Evolutionary conservation across 1,284 basidiomycete species (phyloP).

Genomic region (Agroathelia rolfsii): DNA sequence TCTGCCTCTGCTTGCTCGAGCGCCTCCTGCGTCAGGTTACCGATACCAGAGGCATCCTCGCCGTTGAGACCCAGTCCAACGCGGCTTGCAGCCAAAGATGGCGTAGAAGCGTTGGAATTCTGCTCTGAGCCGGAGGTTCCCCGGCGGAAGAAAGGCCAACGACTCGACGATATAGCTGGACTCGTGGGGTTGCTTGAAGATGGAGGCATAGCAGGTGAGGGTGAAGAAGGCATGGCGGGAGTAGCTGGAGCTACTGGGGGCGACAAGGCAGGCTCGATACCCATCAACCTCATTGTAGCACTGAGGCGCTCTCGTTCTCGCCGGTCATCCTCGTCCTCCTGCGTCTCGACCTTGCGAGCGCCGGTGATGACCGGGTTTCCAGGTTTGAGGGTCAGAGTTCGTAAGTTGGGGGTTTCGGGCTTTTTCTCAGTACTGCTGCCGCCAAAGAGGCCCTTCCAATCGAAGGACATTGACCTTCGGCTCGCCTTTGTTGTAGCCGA

Average conservation of each 20-base stretch:
- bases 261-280: conserved; percentile 70
- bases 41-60: conserved; percentile 17
- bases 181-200: conserved; percentile 24
- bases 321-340: conserved; percentile 83
- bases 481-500: conserved; percentile 34
- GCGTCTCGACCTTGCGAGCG: conserved; percentile 67
- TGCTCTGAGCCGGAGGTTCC: conserved; percentile 27
- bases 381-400: conserved; percentile 64
- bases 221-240: no score
- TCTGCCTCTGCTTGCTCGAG: conserved; percentile 69
- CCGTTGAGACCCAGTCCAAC: conserved; percentile 29
- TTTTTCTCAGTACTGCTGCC: conserved; percentile 54
- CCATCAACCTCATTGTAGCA: conserved; percentile 88
- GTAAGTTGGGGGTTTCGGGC: conserved; percentile 45
- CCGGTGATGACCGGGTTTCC: conserved; percentile 42
- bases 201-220: no score
- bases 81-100: conserved; percentile 24
- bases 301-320: conserved; percentile 75
- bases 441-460: conserved; percentile 65
- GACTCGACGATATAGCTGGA: conserved; percentile 26
- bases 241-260: conserved; percentile 25
- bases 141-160: conserved; percentile 65
- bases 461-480: conserved; percentile 70
- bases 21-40: conserved; percentile 61
- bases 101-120: conserved; percentile 36